These are phyloP conservation scores for Pseudozyma sp. DNA, from an alignment of 1,284 basidiomycete species.

Conservation along the genomic window DNA sequence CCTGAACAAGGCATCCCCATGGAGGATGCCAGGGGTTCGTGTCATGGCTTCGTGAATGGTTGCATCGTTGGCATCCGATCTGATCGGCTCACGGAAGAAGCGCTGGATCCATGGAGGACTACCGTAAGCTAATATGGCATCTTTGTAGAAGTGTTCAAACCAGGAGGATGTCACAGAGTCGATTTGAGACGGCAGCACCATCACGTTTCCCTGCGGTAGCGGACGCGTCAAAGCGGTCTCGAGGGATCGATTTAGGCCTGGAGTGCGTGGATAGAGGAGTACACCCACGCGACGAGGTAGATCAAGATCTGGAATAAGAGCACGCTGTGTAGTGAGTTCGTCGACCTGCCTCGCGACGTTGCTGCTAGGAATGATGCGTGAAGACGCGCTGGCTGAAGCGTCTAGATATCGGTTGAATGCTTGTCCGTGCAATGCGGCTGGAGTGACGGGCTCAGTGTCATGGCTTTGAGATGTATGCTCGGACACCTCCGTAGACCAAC, in stretches of 20 bases:
- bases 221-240: background rate
- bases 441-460: too few species aligned
- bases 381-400: too few species aligned
- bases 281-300: background rate
- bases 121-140: background rate
- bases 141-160: background rate
- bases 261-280: background rate
- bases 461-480: too few species aligned
- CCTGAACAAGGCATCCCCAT: background rate
- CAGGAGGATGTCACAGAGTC: background rate
- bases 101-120: background rate
- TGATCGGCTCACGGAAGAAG: background rate
- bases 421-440: too few species aligned
- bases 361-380: too few species aligned
- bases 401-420: too few species aligned
- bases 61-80: background rate
- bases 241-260: background rate
- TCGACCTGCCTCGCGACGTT: too few species aligned
- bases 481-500: background rate
- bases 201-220: background rate
- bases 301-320: background rate
- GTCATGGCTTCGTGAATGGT: too few species aligned
- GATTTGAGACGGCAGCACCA: background rate
- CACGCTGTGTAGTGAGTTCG: background rate
- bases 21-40: background rate